These are phyloP conservation scores for Orbilia quercus DNA, from an alignment of 2,329 filamentous ascomycete genomes.

Conservation along the genomic window DNA sequence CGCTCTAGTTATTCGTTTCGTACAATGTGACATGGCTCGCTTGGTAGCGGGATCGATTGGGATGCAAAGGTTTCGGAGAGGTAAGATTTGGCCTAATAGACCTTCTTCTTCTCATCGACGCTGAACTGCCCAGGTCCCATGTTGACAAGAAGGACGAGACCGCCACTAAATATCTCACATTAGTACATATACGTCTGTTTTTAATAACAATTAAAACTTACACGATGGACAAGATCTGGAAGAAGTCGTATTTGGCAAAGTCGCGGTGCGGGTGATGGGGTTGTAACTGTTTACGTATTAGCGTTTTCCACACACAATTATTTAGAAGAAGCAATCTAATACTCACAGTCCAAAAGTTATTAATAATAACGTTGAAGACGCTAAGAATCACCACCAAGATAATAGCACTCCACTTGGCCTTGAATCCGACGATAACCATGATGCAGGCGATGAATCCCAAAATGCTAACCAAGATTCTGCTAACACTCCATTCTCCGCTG, in stretches of 20 bases:
- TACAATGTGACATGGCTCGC: slow-evolving; percentile 19
- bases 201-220: slow-evolving; percentile 64
- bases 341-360: slow-evolving; percentile 99
- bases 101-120: slow-evolving; percentile 99
- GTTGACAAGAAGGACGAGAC: slow-evolving; percentile 95
- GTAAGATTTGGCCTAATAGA: slow-evolving; percentile 75
- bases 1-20: not conserved
- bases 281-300: slow-evolving; percentile 75
- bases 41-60: slow-evolving; percentile 19
- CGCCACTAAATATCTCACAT: slow-evolving; percentile 70
- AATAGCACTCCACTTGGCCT: slow-evolving; percentile 98
- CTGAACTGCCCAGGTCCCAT: slow-evolving; percentile 97
- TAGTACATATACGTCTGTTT: slow-evolving; percentile 54
- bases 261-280: slow-evolving; percentile 99
- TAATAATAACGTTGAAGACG: slow-evolving; percentile 95
- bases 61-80: slow-evolving; percentile 2
- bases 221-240: slow-evolving; percentile 99
- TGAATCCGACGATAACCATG: slow-evolving; percentile 99
- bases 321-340: slow-evolving; percentile 17
- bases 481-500: slow-evolving; percentile 89
- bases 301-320: slow-evolving; percentile 56
- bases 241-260: slow-evolving; percentile 99
- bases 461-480: slow-evolving; percentile 84
- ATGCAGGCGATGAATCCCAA: slow-evolving; percentile 90
- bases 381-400: slow-evolving; percentile 94